Evolutionary conservation across 2,329 filamentous ascomycete species (phyloP), one percentile per base, ranked within the genome.

Genomic region (Trichoderma koningiopsis): DNA sequence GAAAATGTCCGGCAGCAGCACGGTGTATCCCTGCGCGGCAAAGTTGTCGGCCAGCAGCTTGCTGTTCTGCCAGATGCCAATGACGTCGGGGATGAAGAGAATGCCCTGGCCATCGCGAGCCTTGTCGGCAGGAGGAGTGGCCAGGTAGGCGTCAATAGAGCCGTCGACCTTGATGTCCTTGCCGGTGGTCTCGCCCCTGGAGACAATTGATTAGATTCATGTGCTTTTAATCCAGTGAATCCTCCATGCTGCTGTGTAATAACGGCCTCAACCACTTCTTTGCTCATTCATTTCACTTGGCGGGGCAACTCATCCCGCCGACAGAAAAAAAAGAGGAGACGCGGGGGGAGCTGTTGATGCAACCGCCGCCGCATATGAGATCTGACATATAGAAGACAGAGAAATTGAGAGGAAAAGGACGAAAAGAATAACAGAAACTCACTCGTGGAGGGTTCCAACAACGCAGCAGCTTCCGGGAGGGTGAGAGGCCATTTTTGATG

Each of bases 391-490:
- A 56, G 14, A 31, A 31, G 29, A 55, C 3, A 10, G 33, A 29
- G 27, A 3, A 29, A 56, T 5, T 8, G 13, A 31, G 27, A 64
- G 5, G 16, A 22, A 22, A n/a, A 11, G 14, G 35, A 40, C 4
- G 13, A 19, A 16, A 16, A 40, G 14, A 40, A 5, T 16, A 16
- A 16, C 27, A 19, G 47, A 65, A 27, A 24, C 86, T 75, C 79
- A 87, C 85, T 86, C 82, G 73, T 87, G 85, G 76, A 82, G 84
- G 70, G 85, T 78, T 70, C 85, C 86, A 66, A 83, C 73, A 37
- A 80, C 80, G 79, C 86, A 88, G 82, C 86, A 88, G 66, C 79
- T 73, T 68, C 75, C 83, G 14, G 86, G 85, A 67, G 82, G 81
- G 73, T 86, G 81, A 3, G 86, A 88, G 43, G 86, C 83, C 86